Conservation (phyloP, 371 early-diverging fungal species). For the Apophysomyces elegans region DNA sequence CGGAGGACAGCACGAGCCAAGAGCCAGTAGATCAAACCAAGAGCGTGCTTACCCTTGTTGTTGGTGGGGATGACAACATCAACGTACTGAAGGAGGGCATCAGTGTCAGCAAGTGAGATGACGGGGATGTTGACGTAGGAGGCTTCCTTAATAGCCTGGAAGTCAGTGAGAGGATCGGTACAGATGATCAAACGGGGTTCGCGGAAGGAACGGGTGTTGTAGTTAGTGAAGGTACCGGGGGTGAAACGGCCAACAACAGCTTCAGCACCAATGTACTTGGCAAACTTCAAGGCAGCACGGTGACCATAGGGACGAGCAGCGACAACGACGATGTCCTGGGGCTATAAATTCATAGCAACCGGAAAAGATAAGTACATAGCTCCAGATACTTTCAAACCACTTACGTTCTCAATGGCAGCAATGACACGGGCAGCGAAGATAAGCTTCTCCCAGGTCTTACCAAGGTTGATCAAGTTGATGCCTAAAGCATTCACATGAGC, state of each 20-base stretch:
- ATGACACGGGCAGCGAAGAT: conserved; percentile 98
- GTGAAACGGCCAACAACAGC: conserved; percentile 99
- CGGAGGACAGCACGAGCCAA: conserved; percentile 98
- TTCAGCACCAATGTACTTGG: conserved; percentile 96
- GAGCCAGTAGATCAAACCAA: conserved; percentile 98
- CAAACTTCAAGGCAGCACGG: conserved; percentile 99
- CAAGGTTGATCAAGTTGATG: conserved; percentile 96
- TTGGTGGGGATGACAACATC: conserved; percentile 99
- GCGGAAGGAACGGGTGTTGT: conserved; percentile 97
- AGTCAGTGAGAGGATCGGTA: conserved; percentile 98
- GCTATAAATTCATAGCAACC: conserved; percentile 22
- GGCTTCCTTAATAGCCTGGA: conserved; percentile 98
- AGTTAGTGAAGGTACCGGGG: conserved; percentile 99
- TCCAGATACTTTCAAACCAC: background rate
- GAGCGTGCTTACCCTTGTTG: conserved; percentile 98
- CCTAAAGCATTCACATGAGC: background rate
- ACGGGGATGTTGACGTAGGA: conserved; percentile 99
- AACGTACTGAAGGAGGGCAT: conserved; percentile 92
- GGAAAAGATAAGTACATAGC: too few relatives aligned
- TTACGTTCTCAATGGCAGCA: conserved; percentile 90
- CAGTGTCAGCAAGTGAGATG: conserved; percentile 98
- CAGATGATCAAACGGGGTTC: conserved; percentile 98
- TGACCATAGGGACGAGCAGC: conserved; percentile 98
- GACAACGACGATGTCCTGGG: conserved; percentile 94
- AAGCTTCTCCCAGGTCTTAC: conserved; percentile 99